phyloP scores from a whole-genome alignment of 2,329 filamentous ascomycete species.

The Colletotrichum sp. region DNA sequence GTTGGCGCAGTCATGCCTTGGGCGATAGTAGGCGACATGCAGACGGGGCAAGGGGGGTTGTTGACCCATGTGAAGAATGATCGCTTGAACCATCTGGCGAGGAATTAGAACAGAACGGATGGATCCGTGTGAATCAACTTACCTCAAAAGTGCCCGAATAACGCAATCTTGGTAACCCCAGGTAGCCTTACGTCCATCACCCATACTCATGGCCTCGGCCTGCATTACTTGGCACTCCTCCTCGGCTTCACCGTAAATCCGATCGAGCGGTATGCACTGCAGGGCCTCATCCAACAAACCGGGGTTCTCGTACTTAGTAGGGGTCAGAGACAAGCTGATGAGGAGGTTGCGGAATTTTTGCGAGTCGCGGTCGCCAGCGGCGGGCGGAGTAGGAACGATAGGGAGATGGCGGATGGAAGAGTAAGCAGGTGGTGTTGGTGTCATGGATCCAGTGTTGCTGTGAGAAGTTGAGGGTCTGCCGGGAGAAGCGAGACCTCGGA shows the following conservation, averaged over 20 bases:
- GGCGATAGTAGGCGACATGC: constrained; percentile 81
- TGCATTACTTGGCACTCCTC: constrained; percentile 89
- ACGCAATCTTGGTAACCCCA: constrained; percentile 99
- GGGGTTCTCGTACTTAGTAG: constrained; percentile 95
- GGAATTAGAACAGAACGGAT: constrained; percentile 1
- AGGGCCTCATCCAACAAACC: constrained; percentile 92
- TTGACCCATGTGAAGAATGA: constrained; percentile 97
- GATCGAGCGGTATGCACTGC: constrained; percentile 83
- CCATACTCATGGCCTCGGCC: constrained; percentile 87
- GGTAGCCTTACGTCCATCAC: constrained; percentile 77
- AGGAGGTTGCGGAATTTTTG: constrained; percentile 83
- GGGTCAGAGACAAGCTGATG: constrained; percentile 84
- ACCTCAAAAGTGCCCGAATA: constrained; percentile 82
- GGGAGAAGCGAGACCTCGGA: constrained; percentile 44
- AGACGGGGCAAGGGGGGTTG: constrained; percentile 86
- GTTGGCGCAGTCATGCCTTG: constrained; percentile 84
- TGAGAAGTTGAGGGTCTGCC: constrained; percentile 54
- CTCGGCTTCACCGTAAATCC: constrained; percentile 92
- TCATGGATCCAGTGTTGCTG: constrained; percentile 27
- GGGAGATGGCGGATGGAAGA: constrained; percentile 55
- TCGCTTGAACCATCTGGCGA: constrained; percentile 85
- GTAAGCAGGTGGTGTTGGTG: constrained; percentile 51
- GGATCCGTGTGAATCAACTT: background rate
- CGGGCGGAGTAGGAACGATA: constrained; percentile 74
- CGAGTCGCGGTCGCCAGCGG: constrained; percentile 66